A percentile compares a stretch with the other conserved stretches of the same genome.
phyloP scores from a whole-genome alignment of 805 yeast species.

The Tetrapisispora pingtungensis region DNA sequence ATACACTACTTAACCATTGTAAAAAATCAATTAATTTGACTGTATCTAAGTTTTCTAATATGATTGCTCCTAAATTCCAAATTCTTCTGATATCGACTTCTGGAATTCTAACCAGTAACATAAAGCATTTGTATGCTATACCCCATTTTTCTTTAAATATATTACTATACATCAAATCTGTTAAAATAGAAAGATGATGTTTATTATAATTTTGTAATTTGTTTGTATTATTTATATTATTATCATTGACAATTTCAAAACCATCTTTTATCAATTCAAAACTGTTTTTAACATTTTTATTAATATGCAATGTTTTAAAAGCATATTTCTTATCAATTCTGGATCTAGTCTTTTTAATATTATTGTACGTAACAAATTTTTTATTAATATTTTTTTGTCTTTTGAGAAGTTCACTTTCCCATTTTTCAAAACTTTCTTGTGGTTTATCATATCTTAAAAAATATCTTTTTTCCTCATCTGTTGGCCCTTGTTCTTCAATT shows the following conservation, averaged over 20 bases:
- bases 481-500: conserved; percentile 3
- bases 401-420: conserved; percentile 15
- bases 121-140: conserved; percentile 43
- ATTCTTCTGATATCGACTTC: conserved; percentile 43
- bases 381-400: conserved; percentile 13
- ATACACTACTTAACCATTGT: conserved; percentile 24
- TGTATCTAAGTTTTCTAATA: conserved; percentile 28
- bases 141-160: conserved; percentile 44
- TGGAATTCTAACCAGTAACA: conserved; percentile 39
- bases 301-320: conserved; percentile 9
- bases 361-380: conserved; percentile 13
- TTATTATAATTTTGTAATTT: conserved; percentile 8
- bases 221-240: background rate
- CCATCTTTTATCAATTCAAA: conserved; percentile 16
- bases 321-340: conserved; percentile 13
- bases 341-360: conserved; percentile 3
- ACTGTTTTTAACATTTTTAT: conserved; percentile 7
- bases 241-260: conserved; percentile 10
- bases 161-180: conserved; percentile 39
- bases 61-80: conserved; percentile 58
- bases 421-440: conserved; percentile 23
- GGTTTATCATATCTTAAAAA: conserved; percentile 24
- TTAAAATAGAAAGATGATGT: conserved; percentile 25
- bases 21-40: conserved; percentile 15
- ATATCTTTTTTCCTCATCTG: conserved; percentile 18